These are phyloP conservation scores for Psilocybe tampanensis DNA, from an alignment of 768 basidiomycete species.

Conservation along the genomic window DNA sequence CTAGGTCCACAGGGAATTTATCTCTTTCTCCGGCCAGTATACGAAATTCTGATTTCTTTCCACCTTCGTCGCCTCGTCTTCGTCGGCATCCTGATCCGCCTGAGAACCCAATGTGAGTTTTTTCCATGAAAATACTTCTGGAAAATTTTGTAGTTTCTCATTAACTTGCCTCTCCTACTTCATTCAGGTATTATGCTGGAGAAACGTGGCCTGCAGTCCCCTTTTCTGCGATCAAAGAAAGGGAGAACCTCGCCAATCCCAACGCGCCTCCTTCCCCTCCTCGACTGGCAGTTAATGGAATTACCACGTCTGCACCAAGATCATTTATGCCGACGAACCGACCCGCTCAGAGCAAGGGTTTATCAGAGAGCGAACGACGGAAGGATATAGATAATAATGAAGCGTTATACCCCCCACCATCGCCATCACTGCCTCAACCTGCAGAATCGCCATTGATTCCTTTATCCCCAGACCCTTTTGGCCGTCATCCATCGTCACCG, in stretches of 20 bases:
- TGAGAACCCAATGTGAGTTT: conserved; percentile 23
- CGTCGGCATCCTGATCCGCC: conserved; percentile 33
- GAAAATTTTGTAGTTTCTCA: not conserved
- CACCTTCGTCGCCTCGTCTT: conserved; percentile 40
- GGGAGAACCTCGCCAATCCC: conserved; percentile 21
- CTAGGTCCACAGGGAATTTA: conserved; percentile 30
- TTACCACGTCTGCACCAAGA: conserved; percentile 62
- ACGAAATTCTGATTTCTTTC: conserved; percentile 30
- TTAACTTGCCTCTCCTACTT: not conserved
- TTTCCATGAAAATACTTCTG: not conserved
- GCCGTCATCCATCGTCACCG: conserved; percentile 62
- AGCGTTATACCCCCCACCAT: conserved; percentile 47
- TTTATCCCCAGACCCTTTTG: conserved; percentile 84
- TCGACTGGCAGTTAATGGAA: conserved; percentile 66
- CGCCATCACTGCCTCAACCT: conserved; percentile 19
- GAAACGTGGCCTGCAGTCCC: conserved; percentile 44
- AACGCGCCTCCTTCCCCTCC: conserved; percentile 56
- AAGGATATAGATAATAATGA: conserved; percentile 56
- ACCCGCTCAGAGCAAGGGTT: conserved; percentile 23
- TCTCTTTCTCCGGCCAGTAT: conserved; percentile 20
- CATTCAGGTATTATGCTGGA: conserved; percentile 12
- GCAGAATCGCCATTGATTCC: conserved; percentile 70
- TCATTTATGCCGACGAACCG: conserved; percentile 33
- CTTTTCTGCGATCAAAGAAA: conserved; percentile 36
- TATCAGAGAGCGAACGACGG: conserved; percentile 49